Base-by-base conservation (phyloP, 768 basidiomycete genomes). In the Termitomyces bulborhizus region DNA sequence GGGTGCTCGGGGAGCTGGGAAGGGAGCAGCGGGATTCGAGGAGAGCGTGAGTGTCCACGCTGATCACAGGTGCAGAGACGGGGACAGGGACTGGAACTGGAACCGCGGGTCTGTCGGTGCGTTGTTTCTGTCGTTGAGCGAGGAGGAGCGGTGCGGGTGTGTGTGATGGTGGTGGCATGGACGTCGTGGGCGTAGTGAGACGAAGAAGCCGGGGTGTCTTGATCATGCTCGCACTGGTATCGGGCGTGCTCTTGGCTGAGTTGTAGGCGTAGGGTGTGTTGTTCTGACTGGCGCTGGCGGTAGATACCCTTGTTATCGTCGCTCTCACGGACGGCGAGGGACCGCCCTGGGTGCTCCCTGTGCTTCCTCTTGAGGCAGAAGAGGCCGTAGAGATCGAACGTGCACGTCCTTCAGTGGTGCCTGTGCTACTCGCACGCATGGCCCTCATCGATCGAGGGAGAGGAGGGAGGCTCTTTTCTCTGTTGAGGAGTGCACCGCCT, bases 91-190 rank as follows among this genome's bases (percentile, higher is more conserved):
- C 39, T 7, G 39, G 34, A 6, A 39, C 37, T 7, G 37, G 37
- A 3, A 39, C 37, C 3, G 40, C 37, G 16, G 36, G 16, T 3
- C 40, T 16, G n/a, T 40, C 40, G 21, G 21, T 21, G n/a, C 11
- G 34, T 1, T 21, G 49, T 39, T 6, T 16, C 34, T 69, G 21
- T 21, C 21, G 21, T 2, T 21, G 66, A 0, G 73, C 69, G 4
- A 73, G 64, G 27, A 70, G 69, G 6, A 75, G 46, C 16, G 55
- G 55, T 0, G 58, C 24, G 6, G 47, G 56, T 4, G 29, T n/a
- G 47, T 46, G 44, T 21, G 21, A 2, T 0, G 16, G 44, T 21
- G 21, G 21, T 0, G 16, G 6, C 24, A 16, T 12, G 16, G 12
- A 11, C 26, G 31, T 15, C 1, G 49, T 16, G 0, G 51, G 47